Evolutionary conservation across 108 stramenopile species (phyloP), one percentile per base, ranked within the genome.

Genomic region (Poteriospumella lacustris): DNA sequence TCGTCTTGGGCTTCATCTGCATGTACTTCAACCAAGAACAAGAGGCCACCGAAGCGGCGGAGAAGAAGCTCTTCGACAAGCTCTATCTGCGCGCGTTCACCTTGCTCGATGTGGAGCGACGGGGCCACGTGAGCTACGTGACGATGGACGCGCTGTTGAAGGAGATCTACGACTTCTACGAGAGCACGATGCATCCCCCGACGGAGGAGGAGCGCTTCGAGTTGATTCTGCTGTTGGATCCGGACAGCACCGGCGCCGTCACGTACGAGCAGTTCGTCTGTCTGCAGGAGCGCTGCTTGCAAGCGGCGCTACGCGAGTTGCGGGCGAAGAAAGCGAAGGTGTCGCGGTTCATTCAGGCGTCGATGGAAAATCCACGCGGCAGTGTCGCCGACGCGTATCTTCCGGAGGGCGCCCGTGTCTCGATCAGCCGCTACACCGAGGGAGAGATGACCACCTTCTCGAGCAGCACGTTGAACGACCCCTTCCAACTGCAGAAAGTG

Each of bases 1-100:
- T 73, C 15, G 47, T 73, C 24, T 73, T 33, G 9, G 70, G 70
- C 41, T 26, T 73, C 42, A 19, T 73, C 5, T 56, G 31, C 36
- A 33, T 26, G n/a, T 42, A 33, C 41, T 73, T 73, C 42, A 5
- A 24, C 9, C 5, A 34, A 5, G 60, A 64, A 34, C 60, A 64
- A 64, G 60, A 64, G 60, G 29, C 5, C 9, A 64, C 36, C 15
- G 19, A 9, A 19, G 9, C 12, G 5, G 33, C 28, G 33, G n/a
- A n/a, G n/a, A 34, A 64, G 31, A 5, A 9, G 33, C 3, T 34
- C 9, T 19, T 56, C 15, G 5, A 33, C 28, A 19, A 3, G 9
- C 31, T 33, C 31, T 31, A 64, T 64, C 31, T 64, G 5, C 29
- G 31, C 9, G 60, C 60, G 60, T 31, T 64, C 29, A 3, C 28